Conservation (phyloP, 805 yeast species). For the Pichia ethanolica region DNA sequence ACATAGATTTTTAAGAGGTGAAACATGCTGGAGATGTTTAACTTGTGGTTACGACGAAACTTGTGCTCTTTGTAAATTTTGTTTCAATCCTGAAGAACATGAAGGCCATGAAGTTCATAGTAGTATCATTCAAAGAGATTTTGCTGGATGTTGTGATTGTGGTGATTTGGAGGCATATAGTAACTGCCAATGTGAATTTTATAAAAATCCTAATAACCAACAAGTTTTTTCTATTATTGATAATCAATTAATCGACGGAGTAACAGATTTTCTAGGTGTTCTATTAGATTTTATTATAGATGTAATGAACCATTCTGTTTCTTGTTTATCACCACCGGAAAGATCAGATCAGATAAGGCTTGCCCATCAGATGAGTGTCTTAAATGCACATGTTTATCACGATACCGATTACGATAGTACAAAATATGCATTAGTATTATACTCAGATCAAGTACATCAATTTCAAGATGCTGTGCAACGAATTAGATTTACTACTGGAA, state of each 20-base stretch:
- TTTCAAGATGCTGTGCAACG: conserved; percentile 65
- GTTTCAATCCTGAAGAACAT: conserved; percentile 67
- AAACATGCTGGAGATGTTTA: conserved; percentile 71
- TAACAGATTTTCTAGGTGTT: conserved; percentile 36
- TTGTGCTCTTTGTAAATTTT: conserved; percentile 72
- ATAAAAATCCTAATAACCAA: conserved; percentile 8
- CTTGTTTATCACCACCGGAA: conserved; percentile 28
- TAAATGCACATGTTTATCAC: conserved; percentile 36
- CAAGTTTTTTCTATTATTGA: conserved; percentile 30
- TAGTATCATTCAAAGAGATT: conserved; percentile 55
- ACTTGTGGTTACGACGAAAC: conserved; percentile 77
- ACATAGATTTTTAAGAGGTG: conserved; percentile 64
- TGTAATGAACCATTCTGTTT: conserved; percentile 44
- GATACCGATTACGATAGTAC: conserved; percentile 37
- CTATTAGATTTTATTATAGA: conserved; percentile 56
- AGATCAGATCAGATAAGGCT: conserved; percentile 16
- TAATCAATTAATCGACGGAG: conserved; percentile 27
- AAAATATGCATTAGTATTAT: conserved; percentile 50
- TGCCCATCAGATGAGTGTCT: conserved; percentile 22
- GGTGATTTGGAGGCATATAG: conserved; percentile 86
- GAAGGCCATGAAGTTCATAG: conserved; percentile 63
- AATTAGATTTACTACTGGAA: conserved; percentile 55
- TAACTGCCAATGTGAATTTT: conserved; percentile 43
- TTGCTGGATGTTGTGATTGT: conserved; percentile 80
- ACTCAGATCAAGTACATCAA: conserved; percentile 77